Percentiles rank a stretch among this genome's conserved stretches.
Evolutionary conservation across 2,329 filamentous ascomycete genomes (phyloP).

Genomic region (Monosporascus sp.): DNA sequence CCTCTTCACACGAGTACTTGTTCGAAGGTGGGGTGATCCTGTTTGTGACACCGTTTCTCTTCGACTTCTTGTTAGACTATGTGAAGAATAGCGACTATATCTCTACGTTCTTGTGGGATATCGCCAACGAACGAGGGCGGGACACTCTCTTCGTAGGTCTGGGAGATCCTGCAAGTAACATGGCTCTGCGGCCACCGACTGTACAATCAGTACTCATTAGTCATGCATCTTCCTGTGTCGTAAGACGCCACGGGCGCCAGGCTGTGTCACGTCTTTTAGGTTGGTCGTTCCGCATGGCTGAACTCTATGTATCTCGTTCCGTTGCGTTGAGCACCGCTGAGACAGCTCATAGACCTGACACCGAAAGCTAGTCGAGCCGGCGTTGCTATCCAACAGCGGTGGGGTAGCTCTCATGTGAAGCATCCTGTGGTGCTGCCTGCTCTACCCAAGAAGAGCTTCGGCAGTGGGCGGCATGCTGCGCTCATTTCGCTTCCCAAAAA

Average conservation of each 20-base stretch:
- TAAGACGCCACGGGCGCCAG: constrained; percentile 17
- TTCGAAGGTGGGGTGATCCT: background rate
- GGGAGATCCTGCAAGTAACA: constrained; percentile 18
- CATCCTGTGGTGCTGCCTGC: constrained; percentile 24
- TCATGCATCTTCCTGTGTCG: constrained; percentile 20
- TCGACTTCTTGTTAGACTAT: background rate
- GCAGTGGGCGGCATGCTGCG: constrained; percentile 11
- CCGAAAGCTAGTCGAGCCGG: constrained; percentile 10
- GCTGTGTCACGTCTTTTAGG: constrained; percentile 24
- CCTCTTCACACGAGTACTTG: background rate
- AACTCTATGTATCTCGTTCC: constrained; percentile 3
- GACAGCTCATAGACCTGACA: constrained; percentile 18
- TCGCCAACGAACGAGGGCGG: background rate
- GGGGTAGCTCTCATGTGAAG: constrained; percentile 23
- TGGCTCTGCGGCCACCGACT: constrained; percentile 21
- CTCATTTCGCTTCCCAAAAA: constrained; percentile 18
- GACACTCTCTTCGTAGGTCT: constrained; percentile 1
- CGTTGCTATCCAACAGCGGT: constrained; percentile 16
- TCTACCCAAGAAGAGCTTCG: constrained; percentile 15
- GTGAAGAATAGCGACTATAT: background rate
- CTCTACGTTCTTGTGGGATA: background rate
- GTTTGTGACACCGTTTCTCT: background rate
- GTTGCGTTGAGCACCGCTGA: constrained; percentile 19
- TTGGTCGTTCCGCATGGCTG: constrained; percentile 15
- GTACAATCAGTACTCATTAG: constrained; percentile 25